Percentiles rank a stretch among this genome's conserved stretches.
Evolutionary conservation across 2,329 filamentous ascomycete genomes (phyloP).

Genomic region (Hypoxylon sp.): DNA sequence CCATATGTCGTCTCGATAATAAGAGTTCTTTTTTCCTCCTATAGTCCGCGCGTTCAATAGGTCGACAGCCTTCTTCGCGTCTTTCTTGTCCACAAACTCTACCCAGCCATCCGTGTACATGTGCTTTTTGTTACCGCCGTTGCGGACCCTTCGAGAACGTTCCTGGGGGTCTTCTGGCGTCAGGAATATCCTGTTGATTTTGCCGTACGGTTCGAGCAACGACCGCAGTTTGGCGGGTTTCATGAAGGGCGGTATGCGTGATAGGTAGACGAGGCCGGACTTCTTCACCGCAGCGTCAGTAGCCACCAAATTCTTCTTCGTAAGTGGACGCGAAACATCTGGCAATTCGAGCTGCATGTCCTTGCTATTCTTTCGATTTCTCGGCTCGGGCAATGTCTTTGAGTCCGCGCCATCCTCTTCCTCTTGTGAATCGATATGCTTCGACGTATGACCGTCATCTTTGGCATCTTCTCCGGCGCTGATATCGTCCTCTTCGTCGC

Average conservation of each 20-base stretch:
- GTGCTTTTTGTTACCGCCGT: conserved; percentile 83
- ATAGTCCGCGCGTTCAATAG: conserved; percentile 80
- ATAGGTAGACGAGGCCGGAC: conserved; percentile 84
- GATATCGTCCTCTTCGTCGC: conserved; percentile 43
- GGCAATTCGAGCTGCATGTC: conserved; percentile 51
- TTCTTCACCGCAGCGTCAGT: conserved; percentile 71
- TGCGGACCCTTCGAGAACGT: conserved; percentile 71
- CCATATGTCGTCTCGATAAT: conserved; percentile 89
- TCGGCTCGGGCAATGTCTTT: conserved; percentile 39
- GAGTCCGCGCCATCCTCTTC: conserved; percentile 35
- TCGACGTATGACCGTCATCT: conserved; percentile 33
- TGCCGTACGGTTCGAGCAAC: conserved; percentile 77
- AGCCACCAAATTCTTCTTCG: conserved; percentile 72
- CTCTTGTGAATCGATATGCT: conserved; percentile 24
- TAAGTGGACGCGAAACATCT: conserved; percentile 61
- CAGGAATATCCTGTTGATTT: conserved; percentile 60
- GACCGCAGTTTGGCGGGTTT: conserved; percentile 80
- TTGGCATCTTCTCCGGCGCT: conserved; percentile 46
- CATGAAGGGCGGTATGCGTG: conserved; percentile 87
- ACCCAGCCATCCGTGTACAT: conserved; percentile 88
- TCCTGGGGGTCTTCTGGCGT: conserved; percentile 62
- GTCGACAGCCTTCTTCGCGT: conserved; percentile 79
- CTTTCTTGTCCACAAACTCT: conserved; percentile 77
- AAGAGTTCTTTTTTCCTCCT: conserved; percentile 82
- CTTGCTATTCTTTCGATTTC: conserved; percentile 39